phyloP scores from a whole-genome alignment of 2,329 filamentous ascomycete species.

The Colletotrichum navitas region DNA sequence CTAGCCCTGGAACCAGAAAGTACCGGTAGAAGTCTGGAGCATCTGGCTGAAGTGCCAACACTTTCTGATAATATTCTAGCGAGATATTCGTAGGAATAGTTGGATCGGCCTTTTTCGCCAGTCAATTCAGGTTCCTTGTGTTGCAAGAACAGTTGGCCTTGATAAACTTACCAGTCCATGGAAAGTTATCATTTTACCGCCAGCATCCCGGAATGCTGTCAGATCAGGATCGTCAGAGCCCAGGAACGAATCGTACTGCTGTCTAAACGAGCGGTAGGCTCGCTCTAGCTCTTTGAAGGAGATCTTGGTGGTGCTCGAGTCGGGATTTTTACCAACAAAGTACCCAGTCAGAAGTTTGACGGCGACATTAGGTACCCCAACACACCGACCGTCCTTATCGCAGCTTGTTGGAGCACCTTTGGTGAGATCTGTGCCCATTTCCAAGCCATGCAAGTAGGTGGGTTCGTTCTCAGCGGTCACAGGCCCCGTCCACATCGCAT shows the following conservation, averaged over 20 bases:
- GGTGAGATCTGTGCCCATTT: slow-evolving; percentile 9
- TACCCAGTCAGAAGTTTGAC: neutral
- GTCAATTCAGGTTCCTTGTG: no score
- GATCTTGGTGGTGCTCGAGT: neutral
- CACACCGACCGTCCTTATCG: slow-evolving; percentile 1
- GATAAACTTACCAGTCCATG: slow-evolving; percentile 53
- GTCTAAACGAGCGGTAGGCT: slow-evolving; percentile 6
- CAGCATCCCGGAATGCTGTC: slow-evolving; percentile 50
- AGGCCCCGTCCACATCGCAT: slow-evolving; percentile 20
- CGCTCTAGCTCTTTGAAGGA: slow-evolving; percentile 13
- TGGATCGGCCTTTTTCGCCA: slow-evolving; percentile 13
- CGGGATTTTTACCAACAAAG: slow-evolving; percentile 22
- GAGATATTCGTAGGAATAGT: slow-evolving; percentile 1
- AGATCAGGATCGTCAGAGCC: slow-evolving; percentile 49
- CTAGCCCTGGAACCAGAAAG: slow-evolving; percentile 50
- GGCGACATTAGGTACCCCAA: neutral
- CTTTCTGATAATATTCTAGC: slow-evolving; percentile 45
- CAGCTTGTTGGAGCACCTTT: slow-evolving; percentile 12
- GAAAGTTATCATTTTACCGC: slow-evolving; percentile 64
- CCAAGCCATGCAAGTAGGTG: slow-evolving; percentile 1
- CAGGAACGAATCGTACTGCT: slow-evolving; percentile 42
- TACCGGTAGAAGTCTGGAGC: slow-evolving; percentile 50
- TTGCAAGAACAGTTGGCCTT: neutral
- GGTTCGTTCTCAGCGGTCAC: neutral
- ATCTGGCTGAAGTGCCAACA: slow-evolving; percentile 42